A percentile compares a stretch with the other conserved stretches of the same genome.
phyloP scores from a whole-genome alignment of 2,329 filamentous ascomycete genomes.

The Microsporum canis region DNA sequence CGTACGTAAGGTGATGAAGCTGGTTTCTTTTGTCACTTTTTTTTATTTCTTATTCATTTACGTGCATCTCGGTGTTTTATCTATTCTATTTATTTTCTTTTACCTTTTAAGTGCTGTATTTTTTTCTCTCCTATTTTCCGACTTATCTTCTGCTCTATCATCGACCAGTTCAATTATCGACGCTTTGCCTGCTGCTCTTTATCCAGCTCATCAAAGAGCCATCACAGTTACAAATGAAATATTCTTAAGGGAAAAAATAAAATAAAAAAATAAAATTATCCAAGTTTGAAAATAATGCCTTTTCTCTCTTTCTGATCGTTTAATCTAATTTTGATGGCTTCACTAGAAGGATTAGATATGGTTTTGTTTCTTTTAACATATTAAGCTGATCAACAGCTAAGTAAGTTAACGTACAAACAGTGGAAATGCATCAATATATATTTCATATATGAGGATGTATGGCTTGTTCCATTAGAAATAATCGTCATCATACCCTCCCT shows the following conservation, averaged over 20 bases:
- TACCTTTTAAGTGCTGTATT: background rate
- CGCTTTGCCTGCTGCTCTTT: background rate
- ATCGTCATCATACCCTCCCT: constrained; percentile 27
- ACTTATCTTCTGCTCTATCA: background rate
- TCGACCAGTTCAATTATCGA: background rate
- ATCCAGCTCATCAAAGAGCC: background rate
- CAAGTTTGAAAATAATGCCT: background rate
- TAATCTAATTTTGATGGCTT: background rate
- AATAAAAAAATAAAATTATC: background rate
- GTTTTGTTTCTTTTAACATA: background rate
- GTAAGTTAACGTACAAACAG: background rate
- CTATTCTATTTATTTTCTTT: constrained; percentile 3
- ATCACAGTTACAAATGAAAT: background rate
- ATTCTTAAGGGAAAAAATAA: background rate
- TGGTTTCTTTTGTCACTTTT: constrained; percentile 1
- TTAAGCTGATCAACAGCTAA: background rate
- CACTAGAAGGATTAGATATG: background rate
- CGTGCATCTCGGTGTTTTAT: background rate
- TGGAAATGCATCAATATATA: background rate
- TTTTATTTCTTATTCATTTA: constrained; percentile 1
- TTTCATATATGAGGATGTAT: no score
- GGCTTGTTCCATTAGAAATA: constrained; percentile 8
- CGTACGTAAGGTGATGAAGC: constrained; percentile 7
- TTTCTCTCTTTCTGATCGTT: no score
- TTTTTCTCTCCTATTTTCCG: background rate